These are phyloP conservation scores for Geranium incanum DNA, from an alignment of 441 rosid genomes.

Conservation along the genomic window DNA sequence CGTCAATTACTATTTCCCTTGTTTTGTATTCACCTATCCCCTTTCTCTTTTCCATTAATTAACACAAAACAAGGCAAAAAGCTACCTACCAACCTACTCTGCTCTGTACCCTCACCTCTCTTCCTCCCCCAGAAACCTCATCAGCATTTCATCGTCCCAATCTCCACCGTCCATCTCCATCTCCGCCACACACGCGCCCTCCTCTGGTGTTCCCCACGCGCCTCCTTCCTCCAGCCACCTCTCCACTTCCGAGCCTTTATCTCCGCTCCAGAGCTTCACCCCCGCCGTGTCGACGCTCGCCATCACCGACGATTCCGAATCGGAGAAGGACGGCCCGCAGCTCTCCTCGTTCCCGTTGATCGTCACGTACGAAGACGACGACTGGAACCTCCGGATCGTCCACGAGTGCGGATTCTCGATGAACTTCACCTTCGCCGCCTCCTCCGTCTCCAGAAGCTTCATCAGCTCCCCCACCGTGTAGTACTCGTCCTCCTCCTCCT, in stretches of 20 bases:
- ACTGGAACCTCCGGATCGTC: slow-evolving; percentile 7
- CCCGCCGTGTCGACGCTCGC: slow-evolving; percentile 20
- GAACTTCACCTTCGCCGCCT: slow-evolving; percentile 18
- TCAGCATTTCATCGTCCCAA: slow-evolving; percentile 10
- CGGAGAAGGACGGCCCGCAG: slow-evolving; percentile 22
- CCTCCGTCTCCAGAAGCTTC: not conserved
- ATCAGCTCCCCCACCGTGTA: slow-evolving; percentile 10
- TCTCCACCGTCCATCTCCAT: not conserved
- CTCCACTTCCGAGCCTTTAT: not conserved
- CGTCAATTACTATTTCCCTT: too few species aligned
- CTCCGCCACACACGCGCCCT: not conserved
- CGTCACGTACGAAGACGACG: slow-evolving; percentile 20
- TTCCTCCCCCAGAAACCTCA: slow-evolving; percentile 10
- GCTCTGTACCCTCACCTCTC: not conserved
- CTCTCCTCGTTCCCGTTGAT: slow-evolving; percentile 24
- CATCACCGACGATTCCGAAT: slow-evolving; percentile 19
- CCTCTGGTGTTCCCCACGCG: not conserved
- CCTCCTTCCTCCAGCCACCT: not conserved
- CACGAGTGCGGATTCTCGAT: slow-evolving; percentile 18
- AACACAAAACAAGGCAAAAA: too few species aligned
- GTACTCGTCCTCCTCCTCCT: not conserved
- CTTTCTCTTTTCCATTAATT: too few species aligned
- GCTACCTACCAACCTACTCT: too few species aligned
- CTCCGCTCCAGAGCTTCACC: too few species aligned
- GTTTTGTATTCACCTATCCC: too few species aligned